These are phyloP conservation scores for Wallacemonas sp. DNA, from an alignment of 208 protist species.

Conservation along the genomic window DNA sequence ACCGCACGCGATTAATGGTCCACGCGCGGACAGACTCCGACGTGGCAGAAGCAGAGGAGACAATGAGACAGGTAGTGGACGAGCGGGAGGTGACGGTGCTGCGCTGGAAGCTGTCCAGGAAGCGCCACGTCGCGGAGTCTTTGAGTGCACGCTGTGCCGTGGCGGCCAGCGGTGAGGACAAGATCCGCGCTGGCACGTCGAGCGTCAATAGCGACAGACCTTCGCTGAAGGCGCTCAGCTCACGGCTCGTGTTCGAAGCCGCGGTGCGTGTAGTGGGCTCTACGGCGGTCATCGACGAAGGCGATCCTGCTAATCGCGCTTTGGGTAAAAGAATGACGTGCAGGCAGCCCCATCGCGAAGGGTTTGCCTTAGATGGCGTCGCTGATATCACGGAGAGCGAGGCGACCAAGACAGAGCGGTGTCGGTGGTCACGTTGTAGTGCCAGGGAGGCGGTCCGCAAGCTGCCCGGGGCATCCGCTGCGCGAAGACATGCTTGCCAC, in stretches of 20 bases:
- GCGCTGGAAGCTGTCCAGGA: neutral
- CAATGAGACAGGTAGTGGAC: too few species aligned
- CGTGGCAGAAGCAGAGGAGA: too few species aligned
- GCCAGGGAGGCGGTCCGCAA: conserved; percentile 14
- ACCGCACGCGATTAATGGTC: too few species aligned
- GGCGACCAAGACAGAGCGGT: neutral
- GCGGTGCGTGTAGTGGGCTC: neutral
- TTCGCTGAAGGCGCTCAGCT: neutral
- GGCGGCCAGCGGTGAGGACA: neutral
- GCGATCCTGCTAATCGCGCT: neutral
- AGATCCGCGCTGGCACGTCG: neutral
- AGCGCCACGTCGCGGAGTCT: neutral
- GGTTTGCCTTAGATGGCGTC: neutral
- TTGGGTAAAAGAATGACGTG: neutral
- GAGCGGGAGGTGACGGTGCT: neutral
- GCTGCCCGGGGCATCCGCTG: conserved; percentile 20
- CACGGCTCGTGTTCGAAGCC: neutral
- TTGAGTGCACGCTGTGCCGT: conserved; percentile 1
- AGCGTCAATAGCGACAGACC: conserved; percentile 8
- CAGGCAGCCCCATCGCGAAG: neutral
- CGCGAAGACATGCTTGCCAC: conserved; percentile 13
- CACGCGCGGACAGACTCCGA: neutral
- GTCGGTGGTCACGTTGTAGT: neutral
- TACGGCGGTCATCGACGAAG: neutral
- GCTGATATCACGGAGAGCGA: neutral